Conservation (phyloP, 1,284 basidiomycete species). For the Ganoderma meredithae region DNA sequence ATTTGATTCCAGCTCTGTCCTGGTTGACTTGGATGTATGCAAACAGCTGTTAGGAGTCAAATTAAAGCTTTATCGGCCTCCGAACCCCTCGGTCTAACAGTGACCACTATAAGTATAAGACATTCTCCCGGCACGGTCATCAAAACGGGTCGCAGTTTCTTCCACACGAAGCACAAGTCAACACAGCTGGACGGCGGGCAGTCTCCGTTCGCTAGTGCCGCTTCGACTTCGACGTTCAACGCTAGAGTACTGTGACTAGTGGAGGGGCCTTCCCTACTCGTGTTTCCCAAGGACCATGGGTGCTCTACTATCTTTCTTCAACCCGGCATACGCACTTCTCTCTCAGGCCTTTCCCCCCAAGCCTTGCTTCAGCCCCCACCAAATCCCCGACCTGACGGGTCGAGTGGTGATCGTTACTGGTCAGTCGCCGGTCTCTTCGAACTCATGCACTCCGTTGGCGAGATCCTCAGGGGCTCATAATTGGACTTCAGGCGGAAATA, state of each 20-base stretch:
- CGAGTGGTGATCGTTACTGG: constrained; percentile 53
- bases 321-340: background rate
- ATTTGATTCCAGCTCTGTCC: too few species aligned
- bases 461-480: background rate
- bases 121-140: background rate
- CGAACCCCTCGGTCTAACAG: too few species aligned
- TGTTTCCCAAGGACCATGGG: background rate
- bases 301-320: constrained; percentile 1
- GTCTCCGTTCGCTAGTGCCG: too few species aligned
- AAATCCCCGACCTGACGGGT: constrained; percentile 60
- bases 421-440: constrained; percentile 12
- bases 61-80: too few species aligned
- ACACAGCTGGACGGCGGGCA: too few species aligned
- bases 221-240: too few species aligned
- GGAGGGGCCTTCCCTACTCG: too few species aligned
- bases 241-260: too few species aligned
- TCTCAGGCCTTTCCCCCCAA: constrained; percentile 44
- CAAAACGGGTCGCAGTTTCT: too few species aligned
- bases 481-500: constrained; percentile 38
- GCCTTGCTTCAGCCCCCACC: constrained; percentile 48
- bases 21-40: too few species aligned
- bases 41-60: too few species aligned
- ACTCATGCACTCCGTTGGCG: background rate
- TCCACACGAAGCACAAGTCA: too few species aligned
- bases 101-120: background rate